phyloP scores from a whole-genome alignment of 768 basidiomycete species.

The Auriscalpium microsporum region DNA sequence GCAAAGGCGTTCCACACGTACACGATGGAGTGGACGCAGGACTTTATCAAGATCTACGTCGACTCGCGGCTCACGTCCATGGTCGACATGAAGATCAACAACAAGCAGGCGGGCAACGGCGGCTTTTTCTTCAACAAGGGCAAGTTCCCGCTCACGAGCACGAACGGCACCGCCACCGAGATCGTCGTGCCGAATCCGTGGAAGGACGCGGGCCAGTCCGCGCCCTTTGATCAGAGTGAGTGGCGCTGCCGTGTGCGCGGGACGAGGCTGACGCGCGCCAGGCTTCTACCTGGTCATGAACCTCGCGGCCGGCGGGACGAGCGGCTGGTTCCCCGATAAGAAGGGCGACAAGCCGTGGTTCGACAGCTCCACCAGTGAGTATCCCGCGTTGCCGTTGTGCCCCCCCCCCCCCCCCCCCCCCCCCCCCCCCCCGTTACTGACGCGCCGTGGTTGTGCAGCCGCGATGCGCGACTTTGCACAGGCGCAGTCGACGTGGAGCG shows the following conservation, averaged over 20 bases:
- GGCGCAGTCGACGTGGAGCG: conserved; percentile 57
- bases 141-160: conserved; percentile 41
- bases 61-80: conserved; percentile 44
- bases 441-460: conserved; percentile 15
- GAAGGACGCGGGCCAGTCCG: conserved; percentile 34
- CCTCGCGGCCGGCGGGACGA: conserved; percentile 75
- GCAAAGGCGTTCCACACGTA: conserved; percentile 45
- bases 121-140: conserved; percentile 46
- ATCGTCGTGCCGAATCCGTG: conserved; percentile 41
- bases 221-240: conserved; percentile 49
- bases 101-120: conserved; percentile 22
- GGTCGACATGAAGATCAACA: conserved; percentile 40
- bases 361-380: conserved; percentile 44
- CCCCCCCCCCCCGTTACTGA: no score
- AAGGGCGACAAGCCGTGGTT: conserved; percentile 65
- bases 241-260: conserved; percentile 3
- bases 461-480: conserved; percentile 67
- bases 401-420: no score
- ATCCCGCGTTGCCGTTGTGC: background rate
- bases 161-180: conserved; percentile 32
- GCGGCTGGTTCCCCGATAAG: conserved; percentile 54
- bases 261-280: conserved; percentile 17
- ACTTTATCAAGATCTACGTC: conserved; percentile 46
- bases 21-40: conserved; percentile 50
- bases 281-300: conserved; percentile 79